Evolutionary conservation across 2,329 filamentous ascomycete species (phyloP).

Genomic region (Sporothrix pseudoabietina): DNA sequence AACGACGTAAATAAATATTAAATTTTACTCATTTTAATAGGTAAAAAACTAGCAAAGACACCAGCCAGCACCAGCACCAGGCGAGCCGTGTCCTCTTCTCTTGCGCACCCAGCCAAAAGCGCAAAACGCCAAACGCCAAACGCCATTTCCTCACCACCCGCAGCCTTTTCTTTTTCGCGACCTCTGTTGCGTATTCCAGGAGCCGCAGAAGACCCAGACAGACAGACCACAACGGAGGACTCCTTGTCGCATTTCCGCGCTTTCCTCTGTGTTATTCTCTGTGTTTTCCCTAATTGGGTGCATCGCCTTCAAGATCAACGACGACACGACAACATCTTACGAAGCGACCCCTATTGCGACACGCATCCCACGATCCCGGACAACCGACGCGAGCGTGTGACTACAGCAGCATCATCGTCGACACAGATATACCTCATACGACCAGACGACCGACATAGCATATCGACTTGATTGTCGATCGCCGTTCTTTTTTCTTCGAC

Average conservation of each 20-base stretch:
- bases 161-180: conserved; percentile 22
- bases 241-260: background rate
- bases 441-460: background rate
- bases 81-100: conserved; percentile 25
- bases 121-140: background rate
- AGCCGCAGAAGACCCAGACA: background rate
- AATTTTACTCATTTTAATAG: background rate
- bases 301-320: background rate
- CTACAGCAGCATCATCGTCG: background rate
- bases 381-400: background rate
- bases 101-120: conserved; percentile 1
- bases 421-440: background rate
- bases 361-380: background rate
- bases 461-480: background rate
- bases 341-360: conserved; percentile 3
- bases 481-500: background rate
- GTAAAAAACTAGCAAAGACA: background rate
- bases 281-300: background rate
- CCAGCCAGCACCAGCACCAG: background rate
- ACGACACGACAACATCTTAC: conserved; percentile 6
- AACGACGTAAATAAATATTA: background rate
- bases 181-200: background rate
- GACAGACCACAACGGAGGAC: background rate
- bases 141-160: background rate
- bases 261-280: background rate